Base-by-base conservation (phyloP, 2,329 filamentous ascomycete genomes). In the Fusarium transvaalense region DNA sequence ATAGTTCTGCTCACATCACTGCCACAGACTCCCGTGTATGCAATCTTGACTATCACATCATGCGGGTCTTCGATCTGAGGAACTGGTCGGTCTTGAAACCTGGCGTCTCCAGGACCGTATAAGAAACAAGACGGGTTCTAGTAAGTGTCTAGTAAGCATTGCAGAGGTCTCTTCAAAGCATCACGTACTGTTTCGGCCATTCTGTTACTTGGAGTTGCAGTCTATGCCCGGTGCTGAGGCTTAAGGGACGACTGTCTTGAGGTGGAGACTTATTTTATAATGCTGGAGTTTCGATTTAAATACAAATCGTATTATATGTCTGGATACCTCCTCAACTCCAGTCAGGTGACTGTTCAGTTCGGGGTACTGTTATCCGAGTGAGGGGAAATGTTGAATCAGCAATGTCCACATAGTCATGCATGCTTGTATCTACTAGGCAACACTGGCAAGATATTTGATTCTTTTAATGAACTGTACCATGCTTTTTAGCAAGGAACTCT, bases 21-120 rank as follows among this genome's bases (percentile, higher is more conserved):
- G 4, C 74, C 74, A n/a, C 74, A 76, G 41, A 76, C 73, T 4
- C 74, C 74, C 14, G 69, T 64, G n/a, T 66, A 76, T 15, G 52
- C 45, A 14, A 76, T 69, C 10, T 58, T 62, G 19, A 76, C 58
- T 12, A 76, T 50, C 0, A 76, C 61, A 29, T 76, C 73, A 10
- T 71, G 45, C 6, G 63, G 58, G n/a, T 73, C 78, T 35, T 67
- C 68, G 12, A 77, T 64, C 0, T 61, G 55, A 14, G 73, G 69
- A 5, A 67, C 13, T 2, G 73, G 71, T 2, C 65, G 61, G 15
- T 76, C 53, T 15, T 64, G 61, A 21, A 75, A 66, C 3, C 55
- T 57, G 17, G 47, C 74, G 9, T 62, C 56, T 13, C 67, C 64
- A 25, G 74, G 66, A 4, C 69, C 72, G 13, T 67, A 74, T 7